These are phyloP conservation scores for Ormosia semicastrata DNA, from an alignment of 306 rosid species.

Conservation along the genomic window DNA sequence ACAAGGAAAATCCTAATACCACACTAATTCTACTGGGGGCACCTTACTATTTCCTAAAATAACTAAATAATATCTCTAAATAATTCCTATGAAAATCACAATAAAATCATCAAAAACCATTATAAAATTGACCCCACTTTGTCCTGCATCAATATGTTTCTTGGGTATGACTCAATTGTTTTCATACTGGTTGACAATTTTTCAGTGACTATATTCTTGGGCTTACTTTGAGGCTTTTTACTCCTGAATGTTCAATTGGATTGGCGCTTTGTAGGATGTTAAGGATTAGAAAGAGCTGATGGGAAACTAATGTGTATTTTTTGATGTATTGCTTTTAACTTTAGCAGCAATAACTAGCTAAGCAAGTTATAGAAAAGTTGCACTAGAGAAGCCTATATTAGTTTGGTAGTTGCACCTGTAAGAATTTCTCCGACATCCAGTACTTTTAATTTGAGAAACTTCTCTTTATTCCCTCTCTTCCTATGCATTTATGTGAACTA, in stretches of 20 bases:
- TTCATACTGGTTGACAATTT: background rate
- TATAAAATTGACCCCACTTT: background rate
- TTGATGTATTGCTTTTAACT: background rate
- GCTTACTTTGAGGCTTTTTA: background rate
- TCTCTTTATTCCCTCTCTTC: background rate
- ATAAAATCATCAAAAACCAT: background rate
- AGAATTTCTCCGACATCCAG: background rate
- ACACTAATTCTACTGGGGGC: background rate
- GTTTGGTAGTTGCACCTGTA: background rate
- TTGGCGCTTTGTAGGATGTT: background rate
- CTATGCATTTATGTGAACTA: background rate
- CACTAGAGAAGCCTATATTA: background rate
- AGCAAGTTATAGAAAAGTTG: background rate
- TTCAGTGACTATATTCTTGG: background rate
- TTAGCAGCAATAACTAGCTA: background rate
- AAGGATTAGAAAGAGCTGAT: conserved; percentile 2
- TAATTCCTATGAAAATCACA: background rate
- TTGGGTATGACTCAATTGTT: background rate
- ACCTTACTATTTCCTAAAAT: background rate
- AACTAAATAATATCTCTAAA: background rate
- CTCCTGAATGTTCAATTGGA: background rate
- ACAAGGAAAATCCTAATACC: background rate
- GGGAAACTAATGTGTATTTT: background rate
- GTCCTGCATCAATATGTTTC: background rate
- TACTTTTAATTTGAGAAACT: background rate